phyloP scores from a whole-genome alignment of 2,329 filamentous ascomycete genomes.

The Thermomyces lanuginosus region DNA sequence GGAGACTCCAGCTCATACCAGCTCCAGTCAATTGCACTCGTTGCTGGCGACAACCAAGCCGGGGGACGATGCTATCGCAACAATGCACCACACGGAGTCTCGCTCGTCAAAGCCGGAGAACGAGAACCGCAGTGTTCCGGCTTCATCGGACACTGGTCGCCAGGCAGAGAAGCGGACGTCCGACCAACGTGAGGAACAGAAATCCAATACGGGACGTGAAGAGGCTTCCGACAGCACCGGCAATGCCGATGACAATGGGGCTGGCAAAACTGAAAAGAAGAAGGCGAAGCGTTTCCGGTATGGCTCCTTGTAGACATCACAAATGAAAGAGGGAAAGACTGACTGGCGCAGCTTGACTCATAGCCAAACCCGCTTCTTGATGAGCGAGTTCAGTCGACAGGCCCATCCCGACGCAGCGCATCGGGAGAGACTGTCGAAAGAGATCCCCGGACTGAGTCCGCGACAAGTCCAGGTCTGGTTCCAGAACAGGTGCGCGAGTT shows the following conservation, averaged over 20 bases:
- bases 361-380: constrained; percentile 90
- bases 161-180: no score
- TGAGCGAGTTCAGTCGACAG: constrained; percentile 93
- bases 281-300: constrained; percentile 31
- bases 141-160: no score
- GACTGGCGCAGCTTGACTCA: constrained; percentile 49
- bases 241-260: constrained; percentile 12
- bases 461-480: constrained; percentile 97
- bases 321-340: constrained; percentile 2
- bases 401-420: constrained; percentile 87
- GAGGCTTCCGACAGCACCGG: constrained; percentile 1
- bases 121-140: no score
- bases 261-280: constrained; percentile 25
- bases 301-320: constrained; percentile 3
- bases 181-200: no score
- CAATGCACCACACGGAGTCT: no score
- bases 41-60: no score
- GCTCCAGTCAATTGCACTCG: no score
- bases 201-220: no score
- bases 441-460: constrained; percentile 82
- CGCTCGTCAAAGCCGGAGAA: no score
- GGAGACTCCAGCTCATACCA: no score
- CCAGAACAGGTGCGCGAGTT: constrained; percentile 62
- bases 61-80: no score
- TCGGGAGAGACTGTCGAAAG: constrained; percentile 66